Evolutionary conservation across 352 stramenopile genomes (phyloP).

Genomic region (Globisporangium camurandrum): DNA sequence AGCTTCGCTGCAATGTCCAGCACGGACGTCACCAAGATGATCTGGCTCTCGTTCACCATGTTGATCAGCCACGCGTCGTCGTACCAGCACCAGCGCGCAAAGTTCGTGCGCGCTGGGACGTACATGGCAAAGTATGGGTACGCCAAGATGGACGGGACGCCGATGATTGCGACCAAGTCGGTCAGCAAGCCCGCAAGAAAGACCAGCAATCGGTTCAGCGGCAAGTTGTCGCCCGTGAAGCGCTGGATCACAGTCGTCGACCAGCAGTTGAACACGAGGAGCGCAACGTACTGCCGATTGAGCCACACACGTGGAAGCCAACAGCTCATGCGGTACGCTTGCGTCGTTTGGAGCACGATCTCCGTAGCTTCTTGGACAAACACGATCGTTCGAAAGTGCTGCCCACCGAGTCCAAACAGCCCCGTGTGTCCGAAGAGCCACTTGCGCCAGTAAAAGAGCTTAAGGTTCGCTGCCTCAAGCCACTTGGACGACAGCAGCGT

Average conservation of each 20-base stretch:
- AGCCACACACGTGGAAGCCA: constrained; percentile 3
- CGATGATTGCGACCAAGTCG: constrained; percentile 15
- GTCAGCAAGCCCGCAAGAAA: constrained; percentile 10
- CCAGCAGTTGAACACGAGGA: constrained; percentile 19
- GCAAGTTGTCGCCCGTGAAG: constrained; percentile 2
- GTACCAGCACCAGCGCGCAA: constrained; percentile 11
- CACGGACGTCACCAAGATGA: constrained; percentile 10
- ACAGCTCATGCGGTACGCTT: constrained; percentile 16
- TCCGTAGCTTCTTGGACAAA: constrained; percentile 18
- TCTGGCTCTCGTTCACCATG: constrained; percentile 15
- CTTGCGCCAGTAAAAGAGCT: constrained; percentile 13
- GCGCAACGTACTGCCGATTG: constrained; percentile 8
- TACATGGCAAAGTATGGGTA: constrained; percentile 13
- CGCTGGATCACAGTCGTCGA: constrained; percentile 10
- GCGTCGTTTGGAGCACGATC: constrained; percentile 19
- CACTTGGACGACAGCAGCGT: constrained; percentile 1
- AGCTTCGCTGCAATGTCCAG: constrained; percentile 3
- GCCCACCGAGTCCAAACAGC: constrained; percentile 16
- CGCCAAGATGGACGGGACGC: constrained; percentile 8
- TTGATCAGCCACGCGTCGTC: constrained; percentile 17
- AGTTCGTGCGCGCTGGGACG: not conserved
- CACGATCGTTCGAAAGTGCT: constrained; percentile 18
- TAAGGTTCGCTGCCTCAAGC: not conserved
- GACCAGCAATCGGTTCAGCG: constrained; percentile 12
- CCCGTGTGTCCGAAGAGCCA: constrained; percentile 12